Percentiles rank a stretch among this genome's conserved stretches.
These are phyloP conservation scores for Fusarium solani-melongenae DNA, from an alignment of 2,329 filamentous ascomycete species.

Conservation along the genomic window DNA sequence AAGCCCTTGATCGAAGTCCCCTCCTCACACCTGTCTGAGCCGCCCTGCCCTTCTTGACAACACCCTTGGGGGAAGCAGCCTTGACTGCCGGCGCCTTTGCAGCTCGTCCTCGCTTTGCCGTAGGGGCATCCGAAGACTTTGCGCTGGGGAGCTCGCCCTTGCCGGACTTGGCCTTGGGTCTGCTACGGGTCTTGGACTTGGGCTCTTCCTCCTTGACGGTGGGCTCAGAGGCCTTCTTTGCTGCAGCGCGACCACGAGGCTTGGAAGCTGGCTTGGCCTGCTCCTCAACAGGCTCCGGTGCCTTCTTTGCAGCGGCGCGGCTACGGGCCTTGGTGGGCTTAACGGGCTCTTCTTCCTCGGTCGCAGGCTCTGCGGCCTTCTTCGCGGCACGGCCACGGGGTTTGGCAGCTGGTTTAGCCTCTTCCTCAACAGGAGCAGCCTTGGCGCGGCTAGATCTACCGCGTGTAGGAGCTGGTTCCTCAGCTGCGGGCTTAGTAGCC, in stretches of 20 bases:
- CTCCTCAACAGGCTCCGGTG: neutral
- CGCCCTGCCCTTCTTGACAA: conserved; percentile 31
- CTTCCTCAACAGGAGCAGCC: neutral
- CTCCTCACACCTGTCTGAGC: conserved; percentile 31
- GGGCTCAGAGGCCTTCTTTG: neutral
- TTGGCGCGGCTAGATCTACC: conserved; percentile 25
- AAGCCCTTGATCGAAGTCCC: conserved; percentile 33
- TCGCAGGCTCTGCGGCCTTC: neutral
- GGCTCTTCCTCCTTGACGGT: neutral
- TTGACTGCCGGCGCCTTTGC: conserved; percentile 8
- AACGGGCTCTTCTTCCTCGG: neutral
- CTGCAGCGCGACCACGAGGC: conserved; percentile 24
- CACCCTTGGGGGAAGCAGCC: conserved; percentile 26
- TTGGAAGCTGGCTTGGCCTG: conserved; percentile 6
- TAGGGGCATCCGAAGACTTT: conserved; percentile 10
- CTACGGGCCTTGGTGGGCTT: conserved; percentile 33
- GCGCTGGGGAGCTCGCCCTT: conserved; percentile 38
- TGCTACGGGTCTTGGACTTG: conserved; percentile 33
- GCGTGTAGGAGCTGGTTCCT: conserved; percentile 17
- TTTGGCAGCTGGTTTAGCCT: conserved; percentile 7
- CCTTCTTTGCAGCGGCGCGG: conserved; percentile 8
- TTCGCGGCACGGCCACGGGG: conserved; percentile 25
- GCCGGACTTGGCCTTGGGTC: conserved; percentile 37
- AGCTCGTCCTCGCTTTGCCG: conserved; percentile 26
- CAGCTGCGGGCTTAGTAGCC: conserved; percentile 10